Conservation (phyloP, 148 eudicot species). For the Pouteria glomerata region DNA sequence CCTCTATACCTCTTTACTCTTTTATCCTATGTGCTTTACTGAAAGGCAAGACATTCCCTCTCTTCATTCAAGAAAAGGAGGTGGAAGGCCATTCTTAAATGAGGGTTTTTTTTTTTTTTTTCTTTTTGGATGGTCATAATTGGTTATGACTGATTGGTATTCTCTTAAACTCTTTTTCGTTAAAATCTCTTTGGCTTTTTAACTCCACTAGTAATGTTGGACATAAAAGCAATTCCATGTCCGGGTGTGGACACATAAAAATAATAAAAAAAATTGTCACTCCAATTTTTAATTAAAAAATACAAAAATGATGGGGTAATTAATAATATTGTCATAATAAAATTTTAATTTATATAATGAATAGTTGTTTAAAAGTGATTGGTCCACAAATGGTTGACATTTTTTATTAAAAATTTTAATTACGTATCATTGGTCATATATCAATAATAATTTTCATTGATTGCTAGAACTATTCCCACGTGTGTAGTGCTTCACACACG, state of each 20-base stretch:
- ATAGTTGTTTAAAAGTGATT: too few relatives aligned
- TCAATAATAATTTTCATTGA: too few relatives aligned
- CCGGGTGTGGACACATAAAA: conserved; percentile 12
- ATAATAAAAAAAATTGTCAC: too few relatives aligned
- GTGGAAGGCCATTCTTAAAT: conserved; percentile 17
- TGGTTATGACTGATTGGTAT: conserved; percentile 9
- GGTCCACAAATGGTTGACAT: too few relatives aligned
- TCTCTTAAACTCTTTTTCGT: conserved; percentile 1
- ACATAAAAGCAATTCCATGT: conserved; percentile 16
- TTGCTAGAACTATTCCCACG: too few relatives aligned
- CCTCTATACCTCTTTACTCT: conserved; percentile 1
- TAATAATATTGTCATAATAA: too few relatives aligned
- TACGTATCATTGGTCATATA: too few relatives aligned
- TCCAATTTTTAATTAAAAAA: too few relatives aligned
- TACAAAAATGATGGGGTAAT: too few relatives aligned
- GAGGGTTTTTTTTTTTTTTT: conserved; percentile 13
- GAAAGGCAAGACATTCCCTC: conserved; percentile 29
- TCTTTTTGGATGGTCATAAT: conserved; percentile 23
- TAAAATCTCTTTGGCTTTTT: conserved; percentile 10
- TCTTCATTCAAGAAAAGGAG: conserved; percentile 14
- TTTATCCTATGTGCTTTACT: conserved; percentile 22
- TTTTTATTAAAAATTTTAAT: too few relatives aligned
- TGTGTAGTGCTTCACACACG: conserved; percentile 9
- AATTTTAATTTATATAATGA: too few relatives aligned
- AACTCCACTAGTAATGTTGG: conserved; percentile 2